These are phyloP conservation scores for Tulasnella sp. DNA, from an alignment of 768 basidiomycete genomes.

Conservation along the genomic window DNA sequence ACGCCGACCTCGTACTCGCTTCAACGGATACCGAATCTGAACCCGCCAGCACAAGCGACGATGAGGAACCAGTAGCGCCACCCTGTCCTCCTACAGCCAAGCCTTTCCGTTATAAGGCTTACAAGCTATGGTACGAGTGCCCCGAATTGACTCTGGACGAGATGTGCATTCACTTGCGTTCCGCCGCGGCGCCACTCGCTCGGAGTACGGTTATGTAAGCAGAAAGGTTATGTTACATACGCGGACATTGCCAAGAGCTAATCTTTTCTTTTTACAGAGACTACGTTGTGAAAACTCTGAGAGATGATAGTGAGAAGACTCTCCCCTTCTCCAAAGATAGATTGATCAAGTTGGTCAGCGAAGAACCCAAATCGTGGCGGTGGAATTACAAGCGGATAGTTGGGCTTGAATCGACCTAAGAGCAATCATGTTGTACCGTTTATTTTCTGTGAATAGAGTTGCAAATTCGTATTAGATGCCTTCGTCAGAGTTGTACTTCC, in stretches of 20 bases:
- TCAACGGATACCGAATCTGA: neutral
- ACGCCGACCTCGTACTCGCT: neutral
- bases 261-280: neutral
- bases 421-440: neutral
- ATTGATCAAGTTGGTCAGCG: neutral
- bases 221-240: neutral
- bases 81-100: neutral
- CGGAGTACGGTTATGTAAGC: conserved; percentile 16
- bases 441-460: neutral
- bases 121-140: conserved; percentile 6
- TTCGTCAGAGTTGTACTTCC: neutral
- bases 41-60: neutral
- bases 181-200: neutral
- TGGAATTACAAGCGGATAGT: neutral
- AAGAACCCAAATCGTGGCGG: neutral
- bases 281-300: neutral
- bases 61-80: neutral
- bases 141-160: neutral
- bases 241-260: neutral
- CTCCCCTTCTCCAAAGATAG: conserved; percentile 7
- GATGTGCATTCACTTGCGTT: conserved; percentile 2
- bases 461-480: neutral
- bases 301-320: neutral
- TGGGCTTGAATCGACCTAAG: neutral
- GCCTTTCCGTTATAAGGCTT: neutral